Base-by-base conservation (phyloP, 805 yeast genomes). In the Candida khao-thaluensis region DNA sequence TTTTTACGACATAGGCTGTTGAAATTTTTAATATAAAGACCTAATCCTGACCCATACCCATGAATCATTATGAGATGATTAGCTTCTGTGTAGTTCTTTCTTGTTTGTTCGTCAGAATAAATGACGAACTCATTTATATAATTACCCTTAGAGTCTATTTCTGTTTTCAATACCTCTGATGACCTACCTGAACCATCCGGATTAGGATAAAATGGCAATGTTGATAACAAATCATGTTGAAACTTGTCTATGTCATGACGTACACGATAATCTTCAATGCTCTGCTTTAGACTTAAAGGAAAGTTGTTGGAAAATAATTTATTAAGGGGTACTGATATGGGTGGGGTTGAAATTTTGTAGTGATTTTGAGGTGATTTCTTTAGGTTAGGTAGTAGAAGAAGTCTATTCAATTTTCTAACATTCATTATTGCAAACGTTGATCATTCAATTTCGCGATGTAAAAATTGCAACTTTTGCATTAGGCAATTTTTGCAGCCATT, bases 261-360 rank as follows among this genome's bases (percentile, higher is more conserved):
- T 14, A 50, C 51, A 6, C 54, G 42, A 50, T 66, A 84, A 57
- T 84, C 84, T n/a, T 55, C 54, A 17, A 76, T 48, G 14, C 85
- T 80, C 32, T 80, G 76, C 4, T 53, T 50, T 0, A 78, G 43
- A 5, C 76, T 57, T 9, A 82, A 60, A 0, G 91, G 91, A 52
- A 84, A 84, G 30, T 72, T 64, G 38, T 67, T 69, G 7, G 75
- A 64, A 17, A 80, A 57, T 10, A 83, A 65, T 48, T 76, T 74
- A 16, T 64, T 56, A 5, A 82, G 44, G 0, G 89, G 87, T 0
- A 82, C 72, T 0, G 87, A 85, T 0, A 82, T 70, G 1, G 90
- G 90, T 17, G 82, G 78, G 0, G 82, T 79, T 0, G 87, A 70
- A 17, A 80, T 54, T 43, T 60, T 71, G 48, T 77, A 78, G 16